A percentile compares a stretch with the other conserved stretches of the same genome.
These are phyloP conservation scores for Cyberlindnera bimundalis DNA, from an alignment of 805 yeast species.

Conservation along the genomic window DNA sequence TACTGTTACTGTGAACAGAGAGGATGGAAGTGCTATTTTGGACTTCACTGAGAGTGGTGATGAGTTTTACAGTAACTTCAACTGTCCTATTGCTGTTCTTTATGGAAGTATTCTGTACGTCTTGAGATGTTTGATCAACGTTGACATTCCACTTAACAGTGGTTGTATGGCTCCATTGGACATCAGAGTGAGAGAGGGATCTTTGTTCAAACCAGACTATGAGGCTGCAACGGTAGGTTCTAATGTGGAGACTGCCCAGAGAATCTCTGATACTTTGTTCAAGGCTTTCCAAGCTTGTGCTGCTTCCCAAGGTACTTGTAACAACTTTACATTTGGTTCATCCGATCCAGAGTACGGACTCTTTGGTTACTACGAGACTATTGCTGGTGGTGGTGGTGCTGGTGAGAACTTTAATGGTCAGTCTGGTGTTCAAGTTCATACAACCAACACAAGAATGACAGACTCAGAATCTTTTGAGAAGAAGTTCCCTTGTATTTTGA, in stretches of 20 bases:
- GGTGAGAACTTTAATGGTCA: slow-evolving; percentile 49
- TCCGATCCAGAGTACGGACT: slow-evolving; percentile 34
- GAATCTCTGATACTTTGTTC: slow-evolving; percentile 50
- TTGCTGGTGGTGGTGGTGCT: slow-evolving; percentile 55
- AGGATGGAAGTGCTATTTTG: slow-evolving; percentile 40
- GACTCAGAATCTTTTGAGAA: slow-evolving; percentile 52
- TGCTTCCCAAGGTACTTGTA: slow-evolving; percentile 58
- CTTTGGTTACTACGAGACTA: slow-evolving; percentile 53
- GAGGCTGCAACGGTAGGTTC: slow-evolving; percentile 46
- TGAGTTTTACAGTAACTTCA: slow-evolving; percentile 49
- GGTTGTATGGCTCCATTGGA: slow-evolving; percentile 82
- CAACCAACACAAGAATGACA: slow-evolving; percentile 52
- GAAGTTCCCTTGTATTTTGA: slow-evolving; percentile 47
- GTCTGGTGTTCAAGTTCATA: slow-evolving; percentile 50
- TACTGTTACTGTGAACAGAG: slow-evolving; percentile 36
- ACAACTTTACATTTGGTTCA: slow-evolving; percentile 54
- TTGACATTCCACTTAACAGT: slow-evolving; percentile 87
- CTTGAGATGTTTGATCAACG: slow-evolving; percentile 59
- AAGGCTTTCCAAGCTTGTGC: slow-evolving; percentile 53
- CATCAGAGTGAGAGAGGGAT: slow-evolving; percentile 34
- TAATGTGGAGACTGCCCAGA: slow-evolving; percentile 54
- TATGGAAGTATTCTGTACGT: slow-evolving; percentile 52
- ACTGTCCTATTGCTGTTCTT: slow-evolving; percentile 52
- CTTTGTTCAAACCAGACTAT: slow-evolving; percentile 36
- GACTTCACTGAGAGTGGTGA: slow-evolving; percentile 53